Conservation (phyloP, 352 stramenopile species). For the Aphanomyces stellatus region DNA sequence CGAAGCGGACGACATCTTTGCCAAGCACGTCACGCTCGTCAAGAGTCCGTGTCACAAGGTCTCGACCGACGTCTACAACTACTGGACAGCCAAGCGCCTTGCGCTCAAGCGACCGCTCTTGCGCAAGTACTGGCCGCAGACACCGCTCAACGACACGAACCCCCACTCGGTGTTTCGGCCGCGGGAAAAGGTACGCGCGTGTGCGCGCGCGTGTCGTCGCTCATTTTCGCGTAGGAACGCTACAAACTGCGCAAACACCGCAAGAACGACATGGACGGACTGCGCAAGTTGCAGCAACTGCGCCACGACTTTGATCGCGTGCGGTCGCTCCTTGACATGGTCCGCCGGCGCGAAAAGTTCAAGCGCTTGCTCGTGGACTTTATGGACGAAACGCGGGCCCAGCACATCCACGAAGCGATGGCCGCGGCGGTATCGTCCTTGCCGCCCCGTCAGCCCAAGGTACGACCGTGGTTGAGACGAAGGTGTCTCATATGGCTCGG, state of each 20-base stretch:
- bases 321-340: constrained; percentile 69
- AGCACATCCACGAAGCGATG: constrained; percentile 57
- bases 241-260: constrained; percentile 95
- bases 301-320: constrained; percentile 90
- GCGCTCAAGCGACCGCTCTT: constrained; percentile 90
- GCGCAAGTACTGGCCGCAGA: constrained; percentile 94
- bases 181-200: constrained; percentile 83
- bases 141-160: constrained; percentile 95
- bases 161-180: constrained; percentile 97
- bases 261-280: constrained; percentile 95
- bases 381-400: constrained; percentile 59
- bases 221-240: constrained; percentile 51
- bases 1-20: constrained; percentile 66
- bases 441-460: constrained; percentile 35
- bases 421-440: constrained; percentile 23
- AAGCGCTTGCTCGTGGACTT: constrained; percentile 76
- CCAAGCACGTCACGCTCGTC: constrained; percentile 48
- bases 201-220: neutral
- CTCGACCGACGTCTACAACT: constrained; percentile 87
- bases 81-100: constrained; percentile 93
- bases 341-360: constrained; percentile 78
- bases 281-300: constrained; percentile 90
- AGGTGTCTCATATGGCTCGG: neutral
- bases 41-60: constrained; percentile 67
- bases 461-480: neutral